Evolutionary conservation across 2,329 filamentous ascomycete species (phyloP), one percentile per base, ranked within the genome.

Genomic region (Microdochium bolleyi): DNA sequence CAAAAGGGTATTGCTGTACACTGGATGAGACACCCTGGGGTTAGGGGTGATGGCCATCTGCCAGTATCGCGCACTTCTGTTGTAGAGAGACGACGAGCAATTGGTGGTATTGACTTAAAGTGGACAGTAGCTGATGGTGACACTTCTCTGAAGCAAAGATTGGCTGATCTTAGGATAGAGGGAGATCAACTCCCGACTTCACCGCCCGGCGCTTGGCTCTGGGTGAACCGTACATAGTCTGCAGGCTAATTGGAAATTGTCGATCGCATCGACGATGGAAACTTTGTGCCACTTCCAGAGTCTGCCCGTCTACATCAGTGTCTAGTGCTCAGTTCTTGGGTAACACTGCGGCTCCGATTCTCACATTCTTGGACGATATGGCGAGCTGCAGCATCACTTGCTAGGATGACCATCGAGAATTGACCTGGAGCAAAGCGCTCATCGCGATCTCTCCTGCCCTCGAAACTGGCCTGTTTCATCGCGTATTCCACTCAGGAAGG

Each of bases 101-200:
- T 70, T 67, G 19, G 74, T 69, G 63, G 78, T 77, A 59, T 79
- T 79, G 52, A 78, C 72, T 1, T 74, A 73, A 53, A 76, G 67
- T 21, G 72, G 74, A 11, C 66, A 70, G 62, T 76, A 78, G 9
- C 75, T 69, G 21, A 76, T 75, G 24, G 75, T 76, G 30, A 78
- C 74, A 32, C 54, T 57, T 14, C 59, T 62, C 60, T 62, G 49
- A 5, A 30, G 27, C 11, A 30, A n/a, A n/a, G n/a, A n/a, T n/a
- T n/a, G n/a, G n/a, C n/a, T n/a, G n/a, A n/a, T n/a, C n/a, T n/a
- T n/a, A 21, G 25, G 34, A 25, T 13, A 16, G 38, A 2, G 14
- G 38, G 22, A 32, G 22, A 16, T 11, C 41, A 13, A 24, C 24
- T 24, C 16, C 58, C 49, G 65, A 52, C 37, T 59, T 64, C 1